phyloP scores from a whole-genome alignment of 2,329 filamentous ascomycete genomes.

The Ascochyta fabae region DNA sequence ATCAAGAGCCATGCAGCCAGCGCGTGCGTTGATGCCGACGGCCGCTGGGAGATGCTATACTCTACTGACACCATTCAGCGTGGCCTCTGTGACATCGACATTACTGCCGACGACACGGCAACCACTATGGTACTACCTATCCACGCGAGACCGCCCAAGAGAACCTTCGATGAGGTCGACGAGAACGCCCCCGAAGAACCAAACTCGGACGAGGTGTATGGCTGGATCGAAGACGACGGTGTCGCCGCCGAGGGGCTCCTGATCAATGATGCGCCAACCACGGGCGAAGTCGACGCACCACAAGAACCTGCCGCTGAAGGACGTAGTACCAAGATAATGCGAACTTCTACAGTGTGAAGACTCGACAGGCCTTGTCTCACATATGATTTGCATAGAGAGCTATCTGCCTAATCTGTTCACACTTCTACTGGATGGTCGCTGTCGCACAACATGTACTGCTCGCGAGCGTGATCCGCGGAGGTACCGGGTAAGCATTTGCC shows the following conservation, averaged over 20 bases:
- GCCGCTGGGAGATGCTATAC: background rate
- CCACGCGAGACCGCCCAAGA: constrained; percentile 59
- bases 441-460: background rate
- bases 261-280: constrained; percentile 38
- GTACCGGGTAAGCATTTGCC: constrained; percentile 14
- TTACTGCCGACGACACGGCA: constrained; percentile 41
- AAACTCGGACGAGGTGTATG: constrained; percentile 70
- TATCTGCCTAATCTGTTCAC: constrained; percentile 8
- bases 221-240: constrained; percentile 71
- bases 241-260: constrained; percentile 51
- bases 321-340: constrained; percentile 36
- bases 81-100: constrained; percentile 42
- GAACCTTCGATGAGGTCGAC: constrained; percentile 62
- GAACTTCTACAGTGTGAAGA: constrained; percentile 30
- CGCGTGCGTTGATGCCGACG: background rate
- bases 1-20: constrained; percentile 33
- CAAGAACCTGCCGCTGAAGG: constrained; percentile 29
- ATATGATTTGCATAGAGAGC: background rate
- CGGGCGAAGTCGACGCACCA: constrained; percentile 18
- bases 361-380: background rate
- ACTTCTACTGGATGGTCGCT: background rate
- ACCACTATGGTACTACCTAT: constrained; percentile 28
- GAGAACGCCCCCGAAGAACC: constrained; percentile 69
- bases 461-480: background rate
- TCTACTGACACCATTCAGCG: constrained; percentile 35